These are phyloP conservation scores for Lasiosphaeris hirsuta DNA, from an alignment of 495 filamentous ascomycete species.

Conservation along the genomic window DNA sequence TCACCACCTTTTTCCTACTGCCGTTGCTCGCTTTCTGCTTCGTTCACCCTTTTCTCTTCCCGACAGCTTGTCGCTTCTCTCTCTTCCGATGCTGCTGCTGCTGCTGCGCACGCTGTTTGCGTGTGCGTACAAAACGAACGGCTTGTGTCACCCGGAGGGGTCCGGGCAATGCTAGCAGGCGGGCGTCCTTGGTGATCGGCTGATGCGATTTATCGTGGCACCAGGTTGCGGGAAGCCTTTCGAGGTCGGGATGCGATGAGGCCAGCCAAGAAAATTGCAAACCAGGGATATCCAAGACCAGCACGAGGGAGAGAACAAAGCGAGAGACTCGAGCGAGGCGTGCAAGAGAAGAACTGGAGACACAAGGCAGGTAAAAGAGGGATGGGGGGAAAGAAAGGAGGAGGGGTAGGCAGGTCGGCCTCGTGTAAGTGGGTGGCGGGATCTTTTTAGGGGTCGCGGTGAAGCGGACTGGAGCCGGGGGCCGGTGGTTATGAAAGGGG, in stretches of 20 bases:
- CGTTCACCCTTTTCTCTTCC: background rate
- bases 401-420: slow-evolving; percentile 12
- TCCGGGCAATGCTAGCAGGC: slow-evolving; percentile 8
- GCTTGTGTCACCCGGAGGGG: slow-evolving; percentile 9
- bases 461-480: slow-evolving; percentile 14
- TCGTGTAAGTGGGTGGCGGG: slow-evolving; percentile 22
- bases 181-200: slow-evolving; percentile 3
- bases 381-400: slow-evolving; percentile 9
- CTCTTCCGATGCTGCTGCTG: background rate
- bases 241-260: background rate
- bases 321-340: background rate
- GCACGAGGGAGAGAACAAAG: background rate
- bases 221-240: slow-evolving; percentile 5
- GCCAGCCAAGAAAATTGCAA: background rate
- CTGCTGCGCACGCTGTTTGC: background rate
- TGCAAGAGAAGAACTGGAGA: slow-evolving; percentile 1
- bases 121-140: slow-evolving; percentile 9
- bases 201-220: slow-evolving; percentile 12
- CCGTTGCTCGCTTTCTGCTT: no score
- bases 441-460: slow-evolving; percentile 22
- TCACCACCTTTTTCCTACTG: no score
- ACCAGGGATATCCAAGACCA: background rate
- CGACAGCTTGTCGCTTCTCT: background rate
- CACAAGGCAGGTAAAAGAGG: background rate
- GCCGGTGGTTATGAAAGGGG: slow-evolving; percentile 24